A percentile compares a stretch with the other conserved stretches of the same genome.
Evolutionary conservation across 495 filamentous ascomycete species (phyloP).

Genomic region (Copromyces sp.): DNA sequence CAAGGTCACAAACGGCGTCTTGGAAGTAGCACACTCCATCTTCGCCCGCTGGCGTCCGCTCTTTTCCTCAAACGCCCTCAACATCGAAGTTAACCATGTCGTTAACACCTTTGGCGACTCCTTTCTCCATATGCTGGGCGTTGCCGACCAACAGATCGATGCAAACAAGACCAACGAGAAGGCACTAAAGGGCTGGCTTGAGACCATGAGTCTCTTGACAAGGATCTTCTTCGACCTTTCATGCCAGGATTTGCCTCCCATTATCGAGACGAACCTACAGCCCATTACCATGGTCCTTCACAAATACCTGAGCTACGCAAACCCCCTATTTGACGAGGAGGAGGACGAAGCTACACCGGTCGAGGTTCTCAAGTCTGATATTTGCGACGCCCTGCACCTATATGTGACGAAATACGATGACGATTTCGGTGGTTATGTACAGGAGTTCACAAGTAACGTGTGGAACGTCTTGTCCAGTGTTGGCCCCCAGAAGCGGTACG

Average conservation of each 20-base stretch:
- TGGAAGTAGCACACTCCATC: conserved; percentile 96
- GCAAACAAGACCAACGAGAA: conserved; percentile 63
- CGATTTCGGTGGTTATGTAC: conserved; percentile 68
- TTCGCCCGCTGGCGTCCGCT: conserved; percentile 93
- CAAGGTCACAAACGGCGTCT: conserved; percentile 78
- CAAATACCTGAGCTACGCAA: conserved; percentile 89
- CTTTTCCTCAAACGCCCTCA: conserved; percentile 82
- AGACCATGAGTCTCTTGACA: conserved; percentile 73
- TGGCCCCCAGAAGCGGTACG: conserved; percentile 82
- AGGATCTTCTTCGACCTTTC: conserved; percentile 93
- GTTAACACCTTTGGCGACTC: conserved; percentile 69
- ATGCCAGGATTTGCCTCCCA: conserved; percentile 88
- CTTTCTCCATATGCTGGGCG: conserved; percentile 68
- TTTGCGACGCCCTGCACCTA: conserved; percentile 78
- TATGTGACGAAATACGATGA: conserved; percentile 92
- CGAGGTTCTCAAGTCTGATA: conserved; percentile 81
- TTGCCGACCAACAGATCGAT: conserved; percentile 67
- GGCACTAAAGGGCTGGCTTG: conserved; percentile 62
- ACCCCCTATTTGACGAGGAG: conserved; percentile 67
- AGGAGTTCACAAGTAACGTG: conserved; percentile 73
- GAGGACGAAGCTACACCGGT: conserved; percentile 76
- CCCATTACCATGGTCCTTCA: conserved; percentile 69
- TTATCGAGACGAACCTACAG: conserved; percentile 76
- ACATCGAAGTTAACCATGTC: conserved; percentile 90
- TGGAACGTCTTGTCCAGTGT: conserved; percentile 85